Conservation (phyloP, 2,329 filamentous ascomycete species). For the Elsinoe necatrix region DNA sequence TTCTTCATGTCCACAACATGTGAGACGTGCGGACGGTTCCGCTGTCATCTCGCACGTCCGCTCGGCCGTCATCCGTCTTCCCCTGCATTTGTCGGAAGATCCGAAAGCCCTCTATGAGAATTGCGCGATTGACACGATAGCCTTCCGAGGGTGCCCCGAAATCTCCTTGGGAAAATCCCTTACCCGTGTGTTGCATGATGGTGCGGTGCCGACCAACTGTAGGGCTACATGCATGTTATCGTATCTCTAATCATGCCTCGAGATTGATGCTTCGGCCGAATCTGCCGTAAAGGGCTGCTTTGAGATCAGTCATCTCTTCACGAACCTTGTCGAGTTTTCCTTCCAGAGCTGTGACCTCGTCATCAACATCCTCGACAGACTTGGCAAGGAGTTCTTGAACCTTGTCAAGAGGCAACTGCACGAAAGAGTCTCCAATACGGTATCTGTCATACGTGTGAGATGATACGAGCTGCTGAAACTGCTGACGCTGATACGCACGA, state of each 20-base stretch:
- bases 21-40: background rate
- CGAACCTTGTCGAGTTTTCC: slow-evolving; percentile 64
- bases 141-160: background rate
- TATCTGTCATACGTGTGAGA: slow-evolving; percentile 52
- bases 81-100: background rate
- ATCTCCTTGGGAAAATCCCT: too few species aligned
- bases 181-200: too few species aligned
- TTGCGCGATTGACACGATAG: background rate
- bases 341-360: slow-evolving; percentile 67
- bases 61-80: background rate
- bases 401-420: slow-evolving; percentile 72
- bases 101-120: background rate
- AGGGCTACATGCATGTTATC: too few species aligned
- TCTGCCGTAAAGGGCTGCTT: slow-evolving; percentile 84
- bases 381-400: slow-evolving; percentile 75
- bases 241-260: slow-evolving; percentile 59
- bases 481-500: slow-evolving; percentile 55
- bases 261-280: slow-evolving; percentile 97
- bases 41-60: background rate
- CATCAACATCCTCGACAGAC: slow-evolving; percentile 64
- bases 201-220: too few species aligned
- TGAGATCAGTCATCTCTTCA: slow-evolving; percentile 82
- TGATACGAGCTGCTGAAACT: background rate
- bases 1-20: background rate
- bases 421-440: slow-evolving; percentile 93